phyloP scores from a whole-genome alignment of 192 early-diverging fungal species.

The Diversispora eburnea region DNA sequence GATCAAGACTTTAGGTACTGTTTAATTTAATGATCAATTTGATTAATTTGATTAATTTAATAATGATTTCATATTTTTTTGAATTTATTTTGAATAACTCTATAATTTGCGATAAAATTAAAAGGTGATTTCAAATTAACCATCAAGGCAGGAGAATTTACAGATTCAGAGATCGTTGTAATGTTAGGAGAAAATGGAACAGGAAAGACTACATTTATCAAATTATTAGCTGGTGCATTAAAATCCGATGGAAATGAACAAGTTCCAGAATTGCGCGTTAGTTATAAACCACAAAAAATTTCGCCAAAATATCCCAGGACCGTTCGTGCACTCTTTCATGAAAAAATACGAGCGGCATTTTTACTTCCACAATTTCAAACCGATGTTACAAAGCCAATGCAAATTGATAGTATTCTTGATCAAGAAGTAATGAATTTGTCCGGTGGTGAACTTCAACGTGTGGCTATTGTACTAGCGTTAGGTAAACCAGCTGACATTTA shows the following conservation, averaged over 20 bases:
- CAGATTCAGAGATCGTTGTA: constrained; percentile 96
- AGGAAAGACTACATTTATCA: constrained; percentile 96
- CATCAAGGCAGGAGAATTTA: constrained; percentile 80
- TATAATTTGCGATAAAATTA: background rate
- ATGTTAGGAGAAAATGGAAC: constrained; percentile 99
- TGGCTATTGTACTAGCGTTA: constrained; percentile 87
- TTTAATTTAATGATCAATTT: background rate
- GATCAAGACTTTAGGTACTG: constrained; percentile 67
- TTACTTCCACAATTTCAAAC: constrained; percentile 95
- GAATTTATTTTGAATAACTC: no score
- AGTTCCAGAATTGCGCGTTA: constrained; percentile 82
- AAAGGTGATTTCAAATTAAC: constrained; percentile 75
- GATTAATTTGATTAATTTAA: background rate
- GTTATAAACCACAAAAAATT: constrained; percentile 98
- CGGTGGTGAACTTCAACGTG: constrained; percentile 99
- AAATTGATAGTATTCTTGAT: constrained; percentile 91
- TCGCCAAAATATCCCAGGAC: constrained; percentile 90
- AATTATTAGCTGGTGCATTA: constrained; percentile 81
- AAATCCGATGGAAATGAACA: constrained; percentile 74
- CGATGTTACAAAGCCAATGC: constrained; percentile 91
- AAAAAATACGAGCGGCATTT: constrained; percentile 81
- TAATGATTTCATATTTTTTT: background rate
- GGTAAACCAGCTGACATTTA: constrained; percentile 94
- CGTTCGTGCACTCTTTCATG: constrained; percentile 87
- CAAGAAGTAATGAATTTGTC: constrained; percentile 83